Evolutionary conservation across 2,329 filamentous ascomycete genomes (phyloP).

Genomic region (Dendryphion nanum): DNA sequence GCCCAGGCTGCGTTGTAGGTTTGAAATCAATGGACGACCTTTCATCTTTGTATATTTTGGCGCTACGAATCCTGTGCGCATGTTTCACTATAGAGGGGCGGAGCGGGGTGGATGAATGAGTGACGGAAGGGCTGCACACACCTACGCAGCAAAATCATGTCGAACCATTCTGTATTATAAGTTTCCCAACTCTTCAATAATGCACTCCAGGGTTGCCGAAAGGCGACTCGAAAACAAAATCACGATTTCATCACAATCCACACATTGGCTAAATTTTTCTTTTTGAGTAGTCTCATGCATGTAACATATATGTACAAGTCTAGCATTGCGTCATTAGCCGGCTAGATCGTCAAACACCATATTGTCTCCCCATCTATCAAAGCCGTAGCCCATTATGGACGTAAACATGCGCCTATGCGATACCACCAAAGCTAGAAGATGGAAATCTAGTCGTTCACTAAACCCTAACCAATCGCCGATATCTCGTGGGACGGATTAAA

Average conservation of each 20-base stretch:
- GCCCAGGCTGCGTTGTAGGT: slow-evolving; percentile 37
- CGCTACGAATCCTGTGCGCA: slow-evolving; percentile 7
- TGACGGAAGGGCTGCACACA: neutral
- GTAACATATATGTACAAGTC: slow-evolving; percentile 36
- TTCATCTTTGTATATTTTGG: no score
- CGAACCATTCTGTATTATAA: slow-evolving; percentile 9
- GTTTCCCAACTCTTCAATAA: slow-evolving; percentile 13
- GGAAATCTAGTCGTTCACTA: slow-evolving; percentile 22
- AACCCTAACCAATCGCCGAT: slow-evolving; percentile 26
- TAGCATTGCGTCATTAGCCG: no score
- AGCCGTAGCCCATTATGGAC: slow-evolving; percentile 8
- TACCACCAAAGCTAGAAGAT: slow-evolving; percentile 1
- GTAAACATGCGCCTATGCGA: slow-evolving; percentile 7
- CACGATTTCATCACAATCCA: no score
- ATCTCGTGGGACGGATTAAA: slow-evolving; percentile 21
- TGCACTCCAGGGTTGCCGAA: no score
- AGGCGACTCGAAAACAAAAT: no score
- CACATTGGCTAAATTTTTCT: no score
- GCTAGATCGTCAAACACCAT: no score
- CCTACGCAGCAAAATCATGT: neutral
- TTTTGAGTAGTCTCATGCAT: slow-evolving; percentile 20
- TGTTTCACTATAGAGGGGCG: slow-evolving; percentile 6
- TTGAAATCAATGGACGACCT: neutral
- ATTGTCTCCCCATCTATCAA: slow-evolving; percentile 8
- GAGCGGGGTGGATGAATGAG: neutral